phyloP scores from a whole-genome alignment of 2,329 filamentous ascomycete species.

The Arthrobotrys sphaeroides region DNA sequence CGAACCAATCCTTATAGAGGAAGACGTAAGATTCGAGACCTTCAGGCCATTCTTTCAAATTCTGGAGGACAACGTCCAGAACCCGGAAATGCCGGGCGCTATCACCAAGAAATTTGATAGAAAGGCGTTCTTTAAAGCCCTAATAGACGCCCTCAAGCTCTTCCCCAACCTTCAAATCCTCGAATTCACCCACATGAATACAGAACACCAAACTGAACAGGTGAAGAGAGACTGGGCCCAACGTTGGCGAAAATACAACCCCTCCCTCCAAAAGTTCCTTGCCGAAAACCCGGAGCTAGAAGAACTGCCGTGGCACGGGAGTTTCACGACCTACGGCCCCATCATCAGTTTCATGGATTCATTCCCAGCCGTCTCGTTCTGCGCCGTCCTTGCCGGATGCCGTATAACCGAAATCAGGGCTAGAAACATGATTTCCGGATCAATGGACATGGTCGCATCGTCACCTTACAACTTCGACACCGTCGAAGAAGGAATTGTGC shows the following conservation, averaged over 20 bases:
- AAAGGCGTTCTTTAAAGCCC: too few species aligned
- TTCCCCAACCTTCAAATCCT: slow-evolving; percentile 23
- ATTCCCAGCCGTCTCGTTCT: slow-evolving; percentile 27
- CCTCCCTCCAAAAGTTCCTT: slow-evolving; percentile 6
- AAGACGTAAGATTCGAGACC: too few species aligned
- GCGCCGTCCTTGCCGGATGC: slow-evolving; percentile 18
- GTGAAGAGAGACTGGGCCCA: slow-evolving; percentile 16
- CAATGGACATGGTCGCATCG: slow-evolving; percentile 3
- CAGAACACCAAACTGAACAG: neutral
- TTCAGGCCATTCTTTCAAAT: too few species aligned
- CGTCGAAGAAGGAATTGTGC: neutral
- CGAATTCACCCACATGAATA: slow-evolving; percentile 20
- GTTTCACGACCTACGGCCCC: neutral
- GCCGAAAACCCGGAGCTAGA: slow-evolving; percentile 25
- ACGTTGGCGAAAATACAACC: slow-evolving; percentile 28
- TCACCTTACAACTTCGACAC: neutral
- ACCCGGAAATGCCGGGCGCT: too few species aligned
- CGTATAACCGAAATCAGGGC: slow-evolving; percentile 17
- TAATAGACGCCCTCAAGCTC: neutral
- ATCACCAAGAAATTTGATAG: too few species aligned
- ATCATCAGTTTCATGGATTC: neutral
- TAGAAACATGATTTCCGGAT: neutral
- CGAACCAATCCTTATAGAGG: too few species aligned
- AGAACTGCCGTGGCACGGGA: slow-evolving; percentile 24
- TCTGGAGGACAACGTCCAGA: too few species aligned